Base-by-base conservation (phyloP, 352 stramenopile genomes). In the Sclerospora graminicola region DNA sequence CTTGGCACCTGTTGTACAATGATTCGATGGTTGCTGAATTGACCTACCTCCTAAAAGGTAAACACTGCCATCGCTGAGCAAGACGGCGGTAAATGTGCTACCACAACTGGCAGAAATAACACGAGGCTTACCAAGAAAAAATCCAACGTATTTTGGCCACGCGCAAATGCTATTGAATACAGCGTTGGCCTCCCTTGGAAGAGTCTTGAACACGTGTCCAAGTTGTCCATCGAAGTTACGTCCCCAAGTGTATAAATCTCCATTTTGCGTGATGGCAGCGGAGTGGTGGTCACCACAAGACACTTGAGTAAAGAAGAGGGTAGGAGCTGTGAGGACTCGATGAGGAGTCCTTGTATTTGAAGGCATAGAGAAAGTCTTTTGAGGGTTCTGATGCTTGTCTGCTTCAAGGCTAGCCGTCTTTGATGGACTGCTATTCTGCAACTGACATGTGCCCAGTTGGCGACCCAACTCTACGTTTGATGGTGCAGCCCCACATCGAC, bases 161-260 rank as follows among this genome's bases (percentile, higher is more conserved):
- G 84, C 67, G 21, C 76, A 83, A 18, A 94, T 72, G 9, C 68
- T 52, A 20, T 78, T 64, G 15, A 72, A 44, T 8, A 70, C 43
- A 6, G 45, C 26, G 34, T 78, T 69, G 15, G 58, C 28, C 18
- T 59, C 48, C 16, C 53, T 67, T 2, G 59, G 36, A 2, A 81
- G 48, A 0, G 59, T 63, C 8, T 21, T 46, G 5, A 66, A 57
- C 7, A 59, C 51, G 13, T 85, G 75, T 1, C 87, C 87, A 5
- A 95, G 69, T 36, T 96, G 84, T 0, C 84, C 86, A 50, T 95
- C 81, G 11, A 74, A 80, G 46, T 91, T 92, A 11, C 82, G 55
- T 1, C 87, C 86, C 85, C 85, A 96, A 3, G 84, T 87, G 57
- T 94, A 95, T 16, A 95, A 24, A 34, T 94, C 84, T 13, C 84